Base-by-base conservation (phyloP, 805 yeast species). In the Candida sphagnicola region DNA sequence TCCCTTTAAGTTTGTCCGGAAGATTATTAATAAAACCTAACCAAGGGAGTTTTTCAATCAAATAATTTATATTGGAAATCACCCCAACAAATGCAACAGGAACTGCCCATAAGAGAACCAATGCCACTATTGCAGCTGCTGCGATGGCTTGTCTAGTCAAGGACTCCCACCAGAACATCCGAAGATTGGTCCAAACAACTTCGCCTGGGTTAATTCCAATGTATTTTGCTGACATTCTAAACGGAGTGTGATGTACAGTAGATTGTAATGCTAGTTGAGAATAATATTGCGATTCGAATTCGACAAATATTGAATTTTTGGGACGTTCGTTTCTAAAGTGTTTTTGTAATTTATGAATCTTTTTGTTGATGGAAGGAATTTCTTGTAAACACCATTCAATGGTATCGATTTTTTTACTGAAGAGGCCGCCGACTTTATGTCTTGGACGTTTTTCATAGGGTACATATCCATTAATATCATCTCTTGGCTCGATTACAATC, bases 41-140 rank as follows among this genome's bases (percentile, higher is more conserved):
- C 70, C 86, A 93, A 6, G 70, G 87, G 21, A 91, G 76, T 45
- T 75, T 75, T 26, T 74, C 67, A 28, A 85, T 86, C 56, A 89
- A 70, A 54, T 74, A 82, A 47, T 82, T 79, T 49, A 91, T 76
- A 62, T 91, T 93, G 17, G 98, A 91, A 47, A 93, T 82, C 50
- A 80, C 75, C 77, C 98, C 98, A 37, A 91, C 96, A 53, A 88
- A 89, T n/a, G 97, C 95, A 28, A 91, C 97, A 8, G 99, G 99
- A 51, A 91, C 80, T 31, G 95, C 82, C 98, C 98, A 91, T 65
- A 89, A 88, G 34, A 91, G 77, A 37, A 82, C 68, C 31, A 82
- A 50, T 1, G 80, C 85, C 16, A 62, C 50, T 39, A 83, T 74
- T 2, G 77, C 78, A 12, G 76, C 67, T 25, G 63, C 40, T 0